phyloP scores from a whole-genome alignment of 2,329 filamentous ascomycete genomes.

The Ascochyta koolunga region DNA sequence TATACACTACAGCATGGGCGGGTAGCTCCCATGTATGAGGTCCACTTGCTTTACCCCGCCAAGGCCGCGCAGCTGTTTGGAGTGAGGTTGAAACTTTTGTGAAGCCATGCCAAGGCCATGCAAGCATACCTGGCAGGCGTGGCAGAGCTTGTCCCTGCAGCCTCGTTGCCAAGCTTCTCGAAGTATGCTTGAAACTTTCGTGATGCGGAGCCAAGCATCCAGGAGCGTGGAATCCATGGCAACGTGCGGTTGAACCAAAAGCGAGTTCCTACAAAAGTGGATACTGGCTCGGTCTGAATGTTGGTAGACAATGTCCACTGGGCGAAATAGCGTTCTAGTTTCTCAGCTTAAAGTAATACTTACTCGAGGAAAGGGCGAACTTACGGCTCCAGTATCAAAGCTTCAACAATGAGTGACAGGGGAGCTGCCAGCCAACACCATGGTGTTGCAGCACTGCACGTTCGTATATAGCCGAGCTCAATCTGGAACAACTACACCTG shows the following conservation, averaged over 20 bases:
- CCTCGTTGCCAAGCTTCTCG: constrained; percentile 34
- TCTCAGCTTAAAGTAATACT: no score
- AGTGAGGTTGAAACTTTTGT: constrained; percentile 47
- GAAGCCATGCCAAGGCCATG: constrained; percentile 45
- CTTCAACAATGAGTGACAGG: background rate
- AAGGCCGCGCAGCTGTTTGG: constrained; percentile 42
- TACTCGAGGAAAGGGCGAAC: no score
- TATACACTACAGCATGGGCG: constrained; percentile 26
- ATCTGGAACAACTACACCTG: constrained; percentile 16
- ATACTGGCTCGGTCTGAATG: constrained; percentile 26
- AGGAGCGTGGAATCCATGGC: constrained; percentile 26
- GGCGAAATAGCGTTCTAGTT: background rate
- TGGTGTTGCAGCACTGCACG: background rate
- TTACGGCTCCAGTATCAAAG: no score
- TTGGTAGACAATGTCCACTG: constrained; percentile 9
- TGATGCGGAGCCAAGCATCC: constrained; percentile 41
- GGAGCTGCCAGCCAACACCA: background rate
- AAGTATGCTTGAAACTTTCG: constrained; percentile 43
- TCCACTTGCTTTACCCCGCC: constrained; percentile 29
- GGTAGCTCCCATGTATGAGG: constrained; percentile 11
- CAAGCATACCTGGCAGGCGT: constrained; percentile 35
- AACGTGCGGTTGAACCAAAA: constrained; percentile 19
- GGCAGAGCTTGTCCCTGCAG: constrained; percentile 20
- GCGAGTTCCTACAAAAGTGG: constrained; percentile 18
- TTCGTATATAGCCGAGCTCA: constrained; percentile 11